Evolutionary conservation across 305 asterid species (phyloP).

Genomic region (Solanum chacoense): DNA sequence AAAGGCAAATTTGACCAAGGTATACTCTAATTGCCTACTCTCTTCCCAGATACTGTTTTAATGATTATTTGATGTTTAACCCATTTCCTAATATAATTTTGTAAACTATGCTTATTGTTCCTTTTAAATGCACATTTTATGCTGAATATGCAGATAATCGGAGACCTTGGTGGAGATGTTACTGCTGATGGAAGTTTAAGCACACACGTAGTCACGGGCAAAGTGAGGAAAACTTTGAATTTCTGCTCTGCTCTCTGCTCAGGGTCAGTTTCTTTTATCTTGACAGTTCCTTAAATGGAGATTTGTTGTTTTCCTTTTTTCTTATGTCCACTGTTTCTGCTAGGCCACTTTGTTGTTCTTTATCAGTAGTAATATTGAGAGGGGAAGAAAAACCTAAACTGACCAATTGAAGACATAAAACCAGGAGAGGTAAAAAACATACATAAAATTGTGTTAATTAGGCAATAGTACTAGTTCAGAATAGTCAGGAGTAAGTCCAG

Average conservation of each 20-base stretch:
- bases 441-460: neutral
- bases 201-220: conserved; percentile 79
- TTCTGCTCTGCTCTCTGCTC: conserved; percentile 79
- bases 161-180: conserved; percentile 75
- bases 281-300: neutral
- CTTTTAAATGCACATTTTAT: conserved; percentile 5
- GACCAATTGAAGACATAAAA: neutral
- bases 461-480: neutral
- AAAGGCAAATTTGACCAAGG: conserved; percentile 65
- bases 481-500: neutral
- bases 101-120: neutral
- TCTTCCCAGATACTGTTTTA: neutral
- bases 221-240: conserved; percentile 67
- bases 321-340: neutral
- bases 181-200: conserved; percentile 57
- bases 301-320: neutral
- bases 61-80: neutral
- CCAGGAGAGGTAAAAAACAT: neutral
- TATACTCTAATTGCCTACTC: conserved; percentile 5
- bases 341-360: neutral
- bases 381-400: neutral
- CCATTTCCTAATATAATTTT: neutral
- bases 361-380: neutral
- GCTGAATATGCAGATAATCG: conserved; percentile 46
- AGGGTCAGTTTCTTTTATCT: conserved; percentile 47